These are phyloP conservation scores for Parachaetomium inaequale DNA, from an alignment of 495 filamentous ascomycete species.

Conservation along the genomic window DNA sequence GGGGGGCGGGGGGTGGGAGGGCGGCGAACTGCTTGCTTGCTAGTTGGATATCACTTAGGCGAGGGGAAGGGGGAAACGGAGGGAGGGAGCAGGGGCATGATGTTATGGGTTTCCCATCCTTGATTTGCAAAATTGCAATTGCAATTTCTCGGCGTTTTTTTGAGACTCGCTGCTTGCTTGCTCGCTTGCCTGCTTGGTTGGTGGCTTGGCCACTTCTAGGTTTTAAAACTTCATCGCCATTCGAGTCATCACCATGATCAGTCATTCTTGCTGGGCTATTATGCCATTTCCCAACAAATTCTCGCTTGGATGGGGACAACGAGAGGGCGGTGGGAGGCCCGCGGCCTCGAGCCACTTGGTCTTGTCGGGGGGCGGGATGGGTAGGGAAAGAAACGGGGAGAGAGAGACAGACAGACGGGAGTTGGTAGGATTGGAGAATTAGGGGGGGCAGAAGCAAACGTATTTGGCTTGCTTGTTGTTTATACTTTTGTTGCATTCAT, in stretches of 20 bases:
- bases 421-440: no score
- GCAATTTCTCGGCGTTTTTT: conserved; percentile 4
- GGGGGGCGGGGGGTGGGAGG: background rate
- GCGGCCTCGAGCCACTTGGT: no score
- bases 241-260: background rate
- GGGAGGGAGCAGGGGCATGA: background rate
- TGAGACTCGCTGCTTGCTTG: conserved; percentile 1
- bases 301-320: background rate
- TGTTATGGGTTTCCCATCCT: background rate
- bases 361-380: no score
- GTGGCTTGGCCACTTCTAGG: no score
- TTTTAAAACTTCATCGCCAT: background rate
- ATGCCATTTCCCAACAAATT: background rate
- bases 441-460: no score
- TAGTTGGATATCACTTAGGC: conserved; percentile 1
- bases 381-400: no score
- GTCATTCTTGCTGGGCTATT: background rate
- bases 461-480: no score
- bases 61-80: background rate
- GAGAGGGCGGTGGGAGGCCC: no score
- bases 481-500: no score
- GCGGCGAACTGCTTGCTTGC: background rate
- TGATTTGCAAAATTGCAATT: background rate
- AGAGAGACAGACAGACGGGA: no score
- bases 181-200: background rate